Percentiles rank a stretch among this genome's conserved stretches.
Evolutionary conservation across 768 basidiomycete genomes (phyloP).

Genomic region (Hygrophorus russula): DNA sequence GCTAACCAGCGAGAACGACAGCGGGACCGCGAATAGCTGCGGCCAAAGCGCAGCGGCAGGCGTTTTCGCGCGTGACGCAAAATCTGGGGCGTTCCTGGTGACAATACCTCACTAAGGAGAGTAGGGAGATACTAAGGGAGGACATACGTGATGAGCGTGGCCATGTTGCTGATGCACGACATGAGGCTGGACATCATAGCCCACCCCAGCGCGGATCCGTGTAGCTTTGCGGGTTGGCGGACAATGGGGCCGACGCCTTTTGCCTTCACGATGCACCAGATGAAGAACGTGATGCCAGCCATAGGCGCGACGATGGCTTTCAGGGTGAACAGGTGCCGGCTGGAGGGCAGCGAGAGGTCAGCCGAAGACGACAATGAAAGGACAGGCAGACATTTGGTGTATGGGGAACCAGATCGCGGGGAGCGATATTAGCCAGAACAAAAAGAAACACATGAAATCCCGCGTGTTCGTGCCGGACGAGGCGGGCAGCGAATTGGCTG

Average conservation of each 20-base stretch:
- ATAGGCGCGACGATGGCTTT: conserved; percentile 66
- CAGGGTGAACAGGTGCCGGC: conserved; percentile 68
- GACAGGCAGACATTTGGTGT: conserved; percentile 53
- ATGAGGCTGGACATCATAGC: conserved; percentile 61
- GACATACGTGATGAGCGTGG: conserved; percentile 55
- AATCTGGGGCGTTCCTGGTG: conserved; percentile 61
- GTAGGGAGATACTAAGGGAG: conserved; percentile 1
- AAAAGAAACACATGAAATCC: conserved; percentile 73
- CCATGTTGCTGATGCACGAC: conserved; percentile 75
- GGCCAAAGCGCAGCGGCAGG: conserved; percentile 51
- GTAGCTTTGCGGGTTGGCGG: conserved; percentile 46
- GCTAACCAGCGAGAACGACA: conserved; percentile 64
- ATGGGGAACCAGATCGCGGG: conserved; percentile 78
- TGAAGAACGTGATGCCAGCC: conserved; percentile 61
- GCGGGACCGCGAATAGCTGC: conserved; percentile 60
- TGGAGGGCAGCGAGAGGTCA: conserved; percentile 15
- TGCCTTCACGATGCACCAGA: conserved; percentile 71
- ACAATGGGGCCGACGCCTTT: conserved; percentile 71
- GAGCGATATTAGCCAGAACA: conserved; percentile 76
- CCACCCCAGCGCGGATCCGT: conserved; percentile 66
- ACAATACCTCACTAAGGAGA: conserved; percentile 1
- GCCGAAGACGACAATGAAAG: conserved; percentile 6
- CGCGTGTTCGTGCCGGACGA: conserved; percentile 67
- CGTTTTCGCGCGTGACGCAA: conserved; percentile 50
- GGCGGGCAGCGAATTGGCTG: conserved; percentile 62